These are phyloP conservation scores for Backusella circina DNA, from an alignment of 192 early-diverging fungal species.

Conservation along the genomic window DNA sequence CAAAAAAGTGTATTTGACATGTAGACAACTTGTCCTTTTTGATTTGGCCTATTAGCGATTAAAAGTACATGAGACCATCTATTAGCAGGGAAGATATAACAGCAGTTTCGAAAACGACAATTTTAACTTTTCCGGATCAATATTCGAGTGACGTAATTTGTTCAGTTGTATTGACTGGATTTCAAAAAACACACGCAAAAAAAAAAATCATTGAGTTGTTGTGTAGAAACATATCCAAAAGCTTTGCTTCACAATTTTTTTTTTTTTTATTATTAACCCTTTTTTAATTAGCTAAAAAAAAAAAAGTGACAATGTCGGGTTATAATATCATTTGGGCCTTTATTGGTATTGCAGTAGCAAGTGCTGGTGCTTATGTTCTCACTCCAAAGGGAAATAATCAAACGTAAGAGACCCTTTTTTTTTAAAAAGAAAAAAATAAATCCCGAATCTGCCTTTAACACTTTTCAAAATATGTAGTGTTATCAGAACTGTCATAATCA, in stretches of 20 bases:
- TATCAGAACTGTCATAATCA: constrained; percentile 53
- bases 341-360: constrained; percentile 39
- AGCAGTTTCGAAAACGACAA: not conserved
- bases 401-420: constrained; percentile 41
- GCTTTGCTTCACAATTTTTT: not conserved
- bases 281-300: not conserved
- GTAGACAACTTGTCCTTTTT: too few relatives aligned
- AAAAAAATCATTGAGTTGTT: not conserved
- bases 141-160: not conserved
- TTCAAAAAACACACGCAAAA: not conserved
- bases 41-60: too few relatives aligned
- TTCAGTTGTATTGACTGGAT: not conserved
- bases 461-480: constrained; percentile 33
- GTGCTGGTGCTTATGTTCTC: constrained; percentile 46
- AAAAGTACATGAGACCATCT: not conserved
- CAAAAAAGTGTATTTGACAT: too few relatives aligned
- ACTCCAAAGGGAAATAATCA: constrained; percentile 58
- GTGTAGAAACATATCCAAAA: not conserved
- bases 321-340: constrained; percentile 54
- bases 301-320: constrained; percentile 40
- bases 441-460: not conserved
- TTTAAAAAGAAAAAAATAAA: too few relatives aligned
- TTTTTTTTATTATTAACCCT: too few relatives aligned
- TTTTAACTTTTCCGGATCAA: not conserved
- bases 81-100: not conserved